A percentile compares a stretch with the other conserved stretches of the same genome.
Evolutionary conservation across 176 grass and related monocot genomes (phyloP).

Genomic region (Phoenix dactylifera): DNA sequence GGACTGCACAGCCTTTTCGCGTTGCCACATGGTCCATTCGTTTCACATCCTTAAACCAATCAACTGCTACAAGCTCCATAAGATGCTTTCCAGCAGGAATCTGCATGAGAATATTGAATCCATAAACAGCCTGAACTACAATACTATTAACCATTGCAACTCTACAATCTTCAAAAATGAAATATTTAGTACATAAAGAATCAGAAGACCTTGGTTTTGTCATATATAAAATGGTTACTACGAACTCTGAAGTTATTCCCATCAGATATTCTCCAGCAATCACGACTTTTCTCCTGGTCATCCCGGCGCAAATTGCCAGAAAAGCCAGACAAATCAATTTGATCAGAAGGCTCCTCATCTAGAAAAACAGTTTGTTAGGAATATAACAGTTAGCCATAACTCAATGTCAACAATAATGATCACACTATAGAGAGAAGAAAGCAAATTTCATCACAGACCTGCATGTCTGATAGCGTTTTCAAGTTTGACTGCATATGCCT

Average conservation of each 20-base stretch:
- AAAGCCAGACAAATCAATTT: slow-evolving; percentile 79
- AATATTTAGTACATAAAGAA: neutral
- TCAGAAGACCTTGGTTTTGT: slow-evolving; percentile 76
- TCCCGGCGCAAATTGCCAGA: slow-evolving; percentile 84
- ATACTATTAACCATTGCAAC: neutral
- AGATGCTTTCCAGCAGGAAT: slow-evolving; percentile 88
- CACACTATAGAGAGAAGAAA: slow-evolving; percentile 13
- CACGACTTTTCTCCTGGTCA: slow-evolving; percentile 72
- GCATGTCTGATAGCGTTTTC: slow-evolving; percentile 24
- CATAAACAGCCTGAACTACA: slow-evolving; percentile 6
- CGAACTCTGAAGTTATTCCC: slow-evolving; percentile 98
- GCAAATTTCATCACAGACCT: slow-evolving; percentile 32
- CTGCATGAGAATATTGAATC: slow-evolving; percentile 26
- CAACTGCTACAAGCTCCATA: slow-evolving; percentile 94
- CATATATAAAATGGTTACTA: slow-evolving; percentile 72
- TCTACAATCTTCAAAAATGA: too few relatives aligned
- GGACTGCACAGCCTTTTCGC: slow-evolving; percentile 84
- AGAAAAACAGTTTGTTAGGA: slow-evolving; percentile 32
- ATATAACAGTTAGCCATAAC: neutral
- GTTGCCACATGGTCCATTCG: slow-evolving; percentile 97
- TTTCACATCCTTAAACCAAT: slow-evolving; percentile 93
- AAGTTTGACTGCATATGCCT: slow-evolving; percentile 37
- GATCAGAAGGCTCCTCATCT: slow-evolving; percentile 43
- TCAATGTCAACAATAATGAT: slow-evolving; percentile 1
- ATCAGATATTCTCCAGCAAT: slow-evolving; percentile 95